These are phyloP conservation scores for Botrytis cinerea DNA, from an alignment of 2,329 filamentous ascomycete species.

Conservation along the genomic window DNA sequence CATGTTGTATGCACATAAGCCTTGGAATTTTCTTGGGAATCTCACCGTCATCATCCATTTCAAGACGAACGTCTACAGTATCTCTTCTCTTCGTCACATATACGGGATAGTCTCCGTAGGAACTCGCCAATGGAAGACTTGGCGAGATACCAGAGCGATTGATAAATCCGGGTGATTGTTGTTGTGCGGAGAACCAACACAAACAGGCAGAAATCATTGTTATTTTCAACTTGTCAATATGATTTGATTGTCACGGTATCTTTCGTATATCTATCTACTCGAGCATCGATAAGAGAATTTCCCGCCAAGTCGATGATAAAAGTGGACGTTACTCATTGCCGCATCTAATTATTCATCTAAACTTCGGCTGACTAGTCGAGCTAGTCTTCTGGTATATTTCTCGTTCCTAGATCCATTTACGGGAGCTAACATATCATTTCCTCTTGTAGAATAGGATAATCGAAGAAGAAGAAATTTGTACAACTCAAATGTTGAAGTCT, in stretches of 20 bases:
- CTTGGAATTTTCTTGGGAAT: background rate
- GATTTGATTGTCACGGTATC: background rate
- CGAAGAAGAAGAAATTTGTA: background rate
- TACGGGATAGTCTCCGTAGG: background rate
- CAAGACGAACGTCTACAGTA: background rate
- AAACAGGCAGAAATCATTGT: background rate
- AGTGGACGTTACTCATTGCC: background rate
- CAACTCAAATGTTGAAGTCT: background rate
- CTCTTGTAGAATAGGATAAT: background rate
- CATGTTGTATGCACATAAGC: background rate
- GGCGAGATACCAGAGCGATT: slow-evolving; percentile 8
- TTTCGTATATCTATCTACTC: background rate
- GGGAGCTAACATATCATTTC: slow-evolving; percentile 1
- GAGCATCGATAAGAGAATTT: background rate
- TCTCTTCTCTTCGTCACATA: background rate
- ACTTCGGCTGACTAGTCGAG: background rate
- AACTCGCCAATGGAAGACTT: background rate
- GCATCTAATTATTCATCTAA: background rate
- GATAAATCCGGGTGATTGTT: background rate
- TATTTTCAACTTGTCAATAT: background rate
- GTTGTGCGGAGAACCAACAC: background rate
- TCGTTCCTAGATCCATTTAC: background rate
- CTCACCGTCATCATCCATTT: background rate
- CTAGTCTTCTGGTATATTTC: background rate
- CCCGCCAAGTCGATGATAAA: background rate